Percentiles rank a stretch among this genome's conserved stretches.
Conservation (phyloP, 306 rosid genomes). For the Cotoneaster glaucophyllus region DNA sequence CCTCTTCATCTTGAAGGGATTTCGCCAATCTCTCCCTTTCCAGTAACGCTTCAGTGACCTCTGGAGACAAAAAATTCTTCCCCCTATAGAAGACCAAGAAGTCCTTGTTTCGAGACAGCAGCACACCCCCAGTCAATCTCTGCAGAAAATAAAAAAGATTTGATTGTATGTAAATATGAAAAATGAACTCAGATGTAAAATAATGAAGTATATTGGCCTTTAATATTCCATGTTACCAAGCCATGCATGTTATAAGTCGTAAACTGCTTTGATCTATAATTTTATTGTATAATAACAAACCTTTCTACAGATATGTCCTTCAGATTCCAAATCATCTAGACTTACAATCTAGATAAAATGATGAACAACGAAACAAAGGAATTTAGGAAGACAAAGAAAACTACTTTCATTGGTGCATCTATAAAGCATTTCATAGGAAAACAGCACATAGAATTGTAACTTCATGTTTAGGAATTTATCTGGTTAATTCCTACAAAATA, state of each 20-base stretch:
- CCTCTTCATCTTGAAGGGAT: slow-evolving; percentile 84
- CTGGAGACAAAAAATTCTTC: slow-evolving; percentile 74
- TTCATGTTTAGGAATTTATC: background rate
- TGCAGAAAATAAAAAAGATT: slow-evolving; percentile 30
- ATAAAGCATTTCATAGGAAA: background rate
- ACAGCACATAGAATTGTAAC: background rate
- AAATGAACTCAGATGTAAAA: too few relatives aligned
- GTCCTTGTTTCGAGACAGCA: slow-evolving; percentile 90
- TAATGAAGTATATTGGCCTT: background rate
- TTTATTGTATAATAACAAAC: background rate
- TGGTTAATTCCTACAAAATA: background rate
- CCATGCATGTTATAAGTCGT: background rate
- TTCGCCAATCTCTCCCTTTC: slow-evolving; percentile 82
- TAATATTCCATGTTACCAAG: slow-evolving; percentile 8
- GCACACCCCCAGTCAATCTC: slow-evolving; percentile 84
- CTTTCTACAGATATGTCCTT: background rate
- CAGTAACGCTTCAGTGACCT: slow-evolving; percentile 63
- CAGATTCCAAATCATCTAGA: background rate
- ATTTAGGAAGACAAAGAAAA: background rate
- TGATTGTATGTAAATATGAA: too few relatives aligned
- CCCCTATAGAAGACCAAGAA: slow-evolving; percentile 91
- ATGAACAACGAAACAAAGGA: background rate
- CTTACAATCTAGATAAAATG: background rate
- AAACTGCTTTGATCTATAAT: background rate
- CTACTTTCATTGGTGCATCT: background rate